These are phyloP conservation scores for Peronospora belbahrii DNA, from an alignment of 352 stramenopile genomes.

Conservation along the genomic window DNA sequence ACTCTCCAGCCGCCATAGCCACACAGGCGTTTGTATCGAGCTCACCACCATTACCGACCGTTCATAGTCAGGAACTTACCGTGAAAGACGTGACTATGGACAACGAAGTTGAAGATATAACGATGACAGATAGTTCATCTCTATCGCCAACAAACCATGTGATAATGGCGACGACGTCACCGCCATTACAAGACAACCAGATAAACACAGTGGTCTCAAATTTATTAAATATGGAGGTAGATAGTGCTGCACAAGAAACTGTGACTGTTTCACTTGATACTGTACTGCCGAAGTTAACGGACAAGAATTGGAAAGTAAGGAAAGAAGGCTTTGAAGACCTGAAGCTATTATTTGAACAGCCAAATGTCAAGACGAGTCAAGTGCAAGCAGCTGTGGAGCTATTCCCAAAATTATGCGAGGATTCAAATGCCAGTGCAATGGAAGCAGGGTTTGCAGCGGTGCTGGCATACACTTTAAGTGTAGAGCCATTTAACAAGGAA, in stretches of 20 bases:
- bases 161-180: constrained; percentile 7
- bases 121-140: constrained; percentile 13
- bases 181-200: constrained; percentile 8
- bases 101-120: constrained; percentile 11
- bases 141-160: constrained; percentile 1
- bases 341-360: constrained; percentile 53
- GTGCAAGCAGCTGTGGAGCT: constrained; percentile 46
- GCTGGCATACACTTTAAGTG: constrained; percentile 55
- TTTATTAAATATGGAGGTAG: constrained; percentile 26
- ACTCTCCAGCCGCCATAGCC: constrained; percentile 37
- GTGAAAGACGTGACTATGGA: constrained; percentile 11
- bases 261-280: constrained; percentile 26
- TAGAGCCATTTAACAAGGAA: constrained; percentile 60
- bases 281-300: constrained; percentile 47
- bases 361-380: constrained; percentile 33
- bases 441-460: constrained; percentile 70
- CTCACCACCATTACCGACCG: constrained; percentile 25
- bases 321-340: constrained; percentile 78
- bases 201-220: constrained; percentile 26
- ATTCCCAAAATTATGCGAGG: constrained; percentile 78
- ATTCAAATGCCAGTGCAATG: constrained; percentile 74
- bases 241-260: constrained; percentile 3
- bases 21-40: constrained; percentile 28
- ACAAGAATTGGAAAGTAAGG: constrained; percentile 85
- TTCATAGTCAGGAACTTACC: constrained; percentile 1